Base-by-base conservation (phyloP, 352 stramenopile species). In the Elongisporangium undulatum region DNA sequence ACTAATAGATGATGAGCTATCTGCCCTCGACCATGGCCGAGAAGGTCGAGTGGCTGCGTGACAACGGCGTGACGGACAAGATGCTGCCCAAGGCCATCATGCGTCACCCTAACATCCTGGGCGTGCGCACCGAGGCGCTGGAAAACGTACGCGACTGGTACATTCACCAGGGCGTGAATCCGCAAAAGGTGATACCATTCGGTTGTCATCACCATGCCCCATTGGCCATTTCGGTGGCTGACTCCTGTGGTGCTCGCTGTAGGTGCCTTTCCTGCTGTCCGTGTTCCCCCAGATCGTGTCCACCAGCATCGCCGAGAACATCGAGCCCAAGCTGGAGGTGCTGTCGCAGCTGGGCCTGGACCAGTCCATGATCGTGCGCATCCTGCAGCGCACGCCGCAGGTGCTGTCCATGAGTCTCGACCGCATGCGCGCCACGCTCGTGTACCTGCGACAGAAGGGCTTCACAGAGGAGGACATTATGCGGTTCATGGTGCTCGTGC, bases 211-310 rank as follows among this genome's bases (percentile, higher is more conserved):
- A 34, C 26, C 24, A 34, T 34, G 3, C 7, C 24, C 29, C 29
- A 41, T 15, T 41, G 5, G 29, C 9, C n/a, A n/a, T n/a, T n/a
- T n/a, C n/a, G n/a, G n/a, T n/a, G n/a, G n/a, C n/a, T n/a, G n/a
- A n/a, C n/a, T n/a, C n/a, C 24, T 34, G 3, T 34, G 24, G 1
- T 41, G 29, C 29, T 41, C 29, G 29, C 19, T 52, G 17, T 45
- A 89, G 80, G 71, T 90, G 16, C 53, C 68, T n/a, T 90, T 83
- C 61, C 39, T 88, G 21, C 72, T 86, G 48, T 68, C 62, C 12
- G 59, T 86, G 17, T 85, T 84, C 60, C 80, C 80, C 0, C 65
- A 77, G 22, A 69, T 53, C 16, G 50, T 67, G 19, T 77, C 67
- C 4, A 67, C 65, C 23, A 78, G 51, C 49, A 67, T 70, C n/a